Percentiles rank a stretch among this genome's conserved stretches.
Evolutionary conservation across 139 green algal genomes (phyloP).

Genomic region (Astrephomene gubernaculifera): DNA sequence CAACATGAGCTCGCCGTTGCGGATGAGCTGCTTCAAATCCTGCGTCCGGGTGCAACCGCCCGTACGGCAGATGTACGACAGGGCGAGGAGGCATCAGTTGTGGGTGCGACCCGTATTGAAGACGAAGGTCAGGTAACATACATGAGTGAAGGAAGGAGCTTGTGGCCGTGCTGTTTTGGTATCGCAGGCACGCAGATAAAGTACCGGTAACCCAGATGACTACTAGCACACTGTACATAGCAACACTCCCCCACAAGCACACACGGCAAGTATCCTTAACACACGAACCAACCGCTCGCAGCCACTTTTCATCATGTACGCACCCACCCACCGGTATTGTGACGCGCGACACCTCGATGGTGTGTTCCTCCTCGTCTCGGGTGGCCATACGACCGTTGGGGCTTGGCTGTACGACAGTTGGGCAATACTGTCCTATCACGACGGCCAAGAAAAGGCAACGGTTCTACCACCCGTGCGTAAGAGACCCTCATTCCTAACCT

Average conservation of each 20-base stretch:
- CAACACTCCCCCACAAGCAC: background rate
- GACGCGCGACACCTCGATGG: constrained; percentile 72
- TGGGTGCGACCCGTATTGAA: background rate
- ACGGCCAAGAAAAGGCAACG: background rate
- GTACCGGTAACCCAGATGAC: background rate
- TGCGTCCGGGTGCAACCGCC: constrained; percentile 20
- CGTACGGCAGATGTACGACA: background rate
- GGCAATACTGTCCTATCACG: background rate
- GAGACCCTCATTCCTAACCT: background rate
- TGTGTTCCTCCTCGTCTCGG: constrained; percentile 68
- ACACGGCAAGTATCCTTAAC: background rate
- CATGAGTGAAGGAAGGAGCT: background rate
- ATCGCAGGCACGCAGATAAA: background rate
- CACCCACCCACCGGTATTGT: constrained; percentile 15
- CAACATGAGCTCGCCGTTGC: constrained; percentile 77
- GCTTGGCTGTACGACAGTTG: background rate
- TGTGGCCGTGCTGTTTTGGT: background rate
- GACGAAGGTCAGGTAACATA: background rate
- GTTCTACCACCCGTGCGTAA: background rate
- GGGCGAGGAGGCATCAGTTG: background rate
- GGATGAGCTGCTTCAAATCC: constrained; percentile 65
- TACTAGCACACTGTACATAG: background rate
- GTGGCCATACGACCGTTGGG: constrained; percentile 5
- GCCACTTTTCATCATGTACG: too few species aligned
- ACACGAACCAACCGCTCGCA: background rate